phyloP scores from a whole-genome alignment of 208 protist species.

The Trypanosoma brucei region DNA sequence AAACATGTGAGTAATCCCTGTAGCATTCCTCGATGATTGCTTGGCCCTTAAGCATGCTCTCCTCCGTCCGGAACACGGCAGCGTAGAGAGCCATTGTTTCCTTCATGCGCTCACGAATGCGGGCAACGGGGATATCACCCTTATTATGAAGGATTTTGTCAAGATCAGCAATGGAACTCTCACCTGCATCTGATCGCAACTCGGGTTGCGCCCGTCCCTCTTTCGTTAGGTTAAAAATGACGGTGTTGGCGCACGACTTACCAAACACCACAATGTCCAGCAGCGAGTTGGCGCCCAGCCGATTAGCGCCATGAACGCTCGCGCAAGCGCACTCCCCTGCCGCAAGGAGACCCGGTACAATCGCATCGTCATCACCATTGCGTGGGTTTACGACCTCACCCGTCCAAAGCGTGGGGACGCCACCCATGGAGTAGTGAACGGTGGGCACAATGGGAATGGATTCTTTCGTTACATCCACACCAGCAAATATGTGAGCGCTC shows the following conservation, averaged over 20 bases:
- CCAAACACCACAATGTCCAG: conserved; percentile 99
- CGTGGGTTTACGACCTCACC: conserved; percentile 89
- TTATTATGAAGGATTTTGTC: conserved; percentile 95
- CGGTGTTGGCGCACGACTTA: conserved; percentile 93
- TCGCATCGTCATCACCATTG: conserved; percentile 87
- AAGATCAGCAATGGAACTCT: conserved; percentile 93
- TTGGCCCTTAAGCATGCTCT: conserved; percentile 90
- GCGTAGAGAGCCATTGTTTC: conserved; percentile 96
- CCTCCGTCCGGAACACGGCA: conserved; percentile 94
- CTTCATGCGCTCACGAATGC: conserved; percentile 97
- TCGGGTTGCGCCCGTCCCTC: conserved; percentile 84
- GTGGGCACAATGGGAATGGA: conserved; percentile 98
- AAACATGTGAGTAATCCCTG: conserved; percentile 90
- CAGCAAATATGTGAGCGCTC: conserved; percentile 98
- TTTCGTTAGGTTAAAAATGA: conserved; percentile 92
- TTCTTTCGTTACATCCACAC: conserved; percentile 99
- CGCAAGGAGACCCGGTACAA: conserved; percentile 96
- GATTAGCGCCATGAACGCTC: conserved; percentile 98
- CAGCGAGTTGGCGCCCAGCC: conserved; percentile 98
- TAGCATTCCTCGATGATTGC: conserved; percentile 92
- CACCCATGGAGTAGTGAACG: conserved; percentile 99
- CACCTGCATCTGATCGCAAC: conserved; percentile 84
- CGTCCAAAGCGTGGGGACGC: conserved; percentile 89
- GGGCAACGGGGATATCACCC: conserved; percentile 85
- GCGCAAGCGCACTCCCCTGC: conserved; percentile 97